phyloP scores from a whole-genome alignment of 2,329 filamentous ascomycete genomes.

The Aspergillus viridinutans region DNA sequence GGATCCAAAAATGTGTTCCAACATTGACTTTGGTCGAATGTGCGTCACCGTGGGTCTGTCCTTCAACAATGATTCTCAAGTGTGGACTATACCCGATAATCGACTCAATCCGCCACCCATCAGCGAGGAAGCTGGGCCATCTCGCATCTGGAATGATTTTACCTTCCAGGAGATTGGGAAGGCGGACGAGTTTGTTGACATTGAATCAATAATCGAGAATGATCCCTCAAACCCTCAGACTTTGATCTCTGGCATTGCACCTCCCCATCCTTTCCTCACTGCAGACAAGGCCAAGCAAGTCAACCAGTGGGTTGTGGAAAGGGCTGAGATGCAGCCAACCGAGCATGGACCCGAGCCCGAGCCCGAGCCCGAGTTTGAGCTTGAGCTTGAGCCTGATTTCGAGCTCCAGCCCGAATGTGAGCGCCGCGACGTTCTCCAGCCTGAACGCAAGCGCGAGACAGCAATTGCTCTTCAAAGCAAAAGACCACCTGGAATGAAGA shows the following conservation, averaged over 20 bases:
- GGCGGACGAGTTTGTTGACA: slow-evolving; percentile 15
- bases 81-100: slow-evolving; percentile 12
- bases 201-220: slow-evolving; percentile 13
- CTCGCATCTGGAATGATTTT: slow-evolving; percentile 30
- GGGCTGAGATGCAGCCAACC: slow-evolving; percentile 13
- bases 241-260: slow-evolving; percentile 1
- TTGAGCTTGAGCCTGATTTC: background rate
- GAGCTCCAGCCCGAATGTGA: background rate
- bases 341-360: background rate
- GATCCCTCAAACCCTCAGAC: slow-evolving; percentile 2
- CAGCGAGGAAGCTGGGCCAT: slow-evolving; percentile 17
- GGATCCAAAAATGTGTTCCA: slow-evolving; percentile 12
- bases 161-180: slow-evolving; percentile 30
- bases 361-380: background rate
- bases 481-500: slow-evolving; percentile 17
- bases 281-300: slow-evolving; percentile 27
- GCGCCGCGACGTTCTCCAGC: background rate
- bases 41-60: slow-evolving; percentile 19
- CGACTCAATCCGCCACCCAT: slow-evolving; percentile 15
- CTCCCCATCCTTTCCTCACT: slow-evolving; percentile 21
- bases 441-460: background rate
- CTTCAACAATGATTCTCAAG: slow-evolving; percentile 13
- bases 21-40: slow-evolving; percentile 17
- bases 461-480: background rate
- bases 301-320: slow-evolving; percentile 26